Base-by-base conservation (phyloP, 306 rosid species). In the Elaeagnus macrophylla region DNA sequence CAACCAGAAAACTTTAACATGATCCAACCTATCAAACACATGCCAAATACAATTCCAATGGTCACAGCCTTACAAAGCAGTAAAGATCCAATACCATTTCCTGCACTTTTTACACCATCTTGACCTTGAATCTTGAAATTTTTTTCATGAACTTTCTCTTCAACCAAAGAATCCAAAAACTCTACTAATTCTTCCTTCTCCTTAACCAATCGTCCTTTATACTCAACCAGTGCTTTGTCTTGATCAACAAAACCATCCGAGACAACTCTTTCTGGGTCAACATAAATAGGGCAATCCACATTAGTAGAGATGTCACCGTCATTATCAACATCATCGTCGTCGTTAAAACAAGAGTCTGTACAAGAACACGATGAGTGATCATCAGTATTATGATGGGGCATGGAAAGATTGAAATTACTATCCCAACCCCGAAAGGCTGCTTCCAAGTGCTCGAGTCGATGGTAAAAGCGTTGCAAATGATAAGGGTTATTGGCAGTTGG, bases 21-120 rank as follows among this genome's bases (percentile, higher is more conserved):
- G 14, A 61, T 52, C 53, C 66, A 67, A 1, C 64, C 67, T 76
- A 75, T 73, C 18, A 81, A 55, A 52, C 57, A 40, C 69, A 79
- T 68, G 0, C 87, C 87, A 57, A 80, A 32, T 16, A 67, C 51
- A 52, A 71, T n/a, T 37, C 91, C 87, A 40, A 40, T 32, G 37
- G 57, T 59, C 73, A 74, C 1, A 45, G 71, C 81, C 73, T 75
- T 50, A 57, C 73, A 75, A 10, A 51, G 37, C 25, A 39, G 60
- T 44, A 71, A 54, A 45, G 0, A 8, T 5, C 48, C 48, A 0
- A 19, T 38, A n/a, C 60, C 60, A 45, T 41, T 53, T 35, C 48
- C 15, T 56, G 43, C 54, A 32, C 67, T 56, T 53, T 14, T 53
- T 55, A 6, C 9, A 45, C 6, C 49, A 13, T 7, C 41, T 7